Conservation (phyloP, 306 rosid genomes). For the Dicorynia guianensis region DNA sequence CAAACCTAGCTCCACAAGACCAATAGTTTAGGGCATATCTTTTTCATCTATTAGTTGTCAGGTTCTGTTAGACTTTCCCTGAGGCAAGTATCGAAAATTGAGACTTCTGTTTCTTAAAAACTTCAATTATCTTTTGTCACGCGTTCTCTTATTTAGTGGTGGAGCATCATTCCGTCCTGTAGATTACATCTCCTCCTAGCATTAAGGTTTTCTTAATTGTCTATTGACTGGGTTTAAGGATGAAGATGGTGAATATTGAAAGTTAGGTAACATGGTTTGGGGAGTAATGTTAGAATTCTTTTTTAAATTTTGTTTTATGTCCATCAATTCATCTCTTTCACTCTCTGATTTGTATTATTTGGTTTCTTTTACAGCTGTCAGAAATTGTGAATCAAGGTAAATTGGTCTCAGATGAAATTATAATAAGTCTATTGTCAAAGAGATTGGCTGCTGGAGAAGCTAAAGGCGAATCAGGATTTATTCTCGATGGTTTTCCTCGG, state of each 20-base stretch:
- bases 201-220: not conserved
- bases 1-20: not conserved
- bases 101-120: not conserved
- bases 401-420: conserved; percentile 92
- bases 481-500: conserved; percentile 97
- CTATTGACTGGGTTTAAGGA: conserved; percentile 1
- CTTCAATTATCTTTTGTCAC: too few species aligned
- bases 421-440: conserved; percentile 76
- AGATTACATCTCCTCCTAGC: conserved; percentile 15
- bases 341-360: conserved; percentile 15
- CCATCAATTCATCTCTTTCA: conserved; percentile 4
- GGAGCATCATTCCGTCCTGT: conserved; percentile 1
- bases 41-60: conserved; percentile 13
- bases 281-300: not conserved
- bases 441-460: conserved; percentile 79
- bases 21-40: not conserved
- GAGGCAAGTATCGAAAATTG: not conserved
- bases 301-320: not conserved
- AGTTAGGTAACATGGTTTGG: conserved; percentile 16
- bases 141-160: too few species aligned
- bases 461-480: conserved; percentile 86
- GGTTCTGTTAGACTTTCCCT: not conserved
- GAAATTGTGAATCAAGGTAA: conserved; percentile 91
- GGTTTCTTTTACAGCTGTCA: conserved; percentile 67
- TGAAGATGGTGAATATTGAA: conserved; percentile 10